A percentile compares a stretch with the other conserved stretches of the same genome.
These are phyloP conservation scores for Stachybotrys chlorohalonatus DNA, from an alignment of 2,329 filamentous ascomycete species.

Conservation along the genomic window DNA sequence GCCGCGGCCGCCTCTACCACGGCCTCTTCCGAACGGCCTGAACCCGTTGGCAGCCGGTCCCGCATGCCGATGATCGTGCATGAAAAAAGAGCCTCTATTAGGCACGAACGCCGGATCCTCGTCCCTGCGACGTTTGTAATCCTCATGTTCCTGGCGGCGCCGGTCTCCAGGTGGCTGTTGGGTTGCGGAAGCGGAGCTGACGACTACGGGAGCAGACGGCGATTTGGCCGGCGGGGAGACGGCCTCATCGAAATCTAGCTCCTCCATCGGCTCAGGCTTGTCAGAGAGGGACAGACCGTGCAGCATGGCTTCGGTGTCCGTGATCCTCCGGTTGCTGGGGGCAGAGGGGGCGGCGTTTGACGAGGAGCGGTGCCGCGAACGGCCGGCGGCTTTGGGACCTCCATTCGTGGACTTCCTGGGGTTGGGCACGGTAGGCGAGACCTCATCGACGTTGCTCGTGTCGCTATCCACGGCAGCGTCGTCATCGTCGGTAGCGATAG, in stretches of 20 bases:
- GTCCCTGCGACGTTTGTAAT: conserved; percentile 80
- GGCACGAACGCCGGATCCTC: conserved; percentile 90
- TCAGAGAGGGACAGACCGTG: conserved; percentile 41
- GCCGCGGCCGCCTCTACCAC: conserved; percentile 53
- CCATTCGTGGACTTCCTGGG: conserved; percentile 33
- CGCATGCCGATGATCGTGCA: conserved; percentile 84
- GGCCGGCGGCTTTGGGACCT: conserved; percentile 21
- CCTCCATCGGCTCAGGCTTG: conserved; percentile 28
- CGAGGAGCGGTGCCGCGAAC: not conserved
- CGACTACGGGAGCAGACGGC: conserved; percentile 40
- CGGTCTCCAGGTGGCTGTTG: conserved; percentile 51
- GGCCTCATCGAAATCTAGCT: conserved; percentile 38
- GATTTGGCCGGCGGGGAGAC: conserved; percentile 25
- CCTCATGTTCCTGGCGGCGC: conserved; percentile 78
- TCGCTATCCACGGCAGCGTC: conserved; percentile 53
- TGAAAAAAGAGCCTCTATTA: conserved; percentile 90
- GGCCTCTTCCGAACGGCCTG: conserved; percentile 58
- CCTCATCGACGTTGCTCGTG: conserved; percentile 52
- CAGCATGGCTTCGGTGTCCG: conserved; percentile 52
- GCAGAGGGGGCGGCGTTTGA: conserved; percentile 21
- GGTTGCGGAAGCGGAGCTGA: conserved; percentile 42
- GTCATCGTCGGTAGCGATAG: conserved; percentile 52
- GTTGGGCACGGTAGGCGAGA: conserved; percentile 39
- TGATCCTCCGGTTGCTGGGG: conserved; percentile 22
- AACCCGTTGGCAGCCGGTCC: conserved; percentile 73